Conservation (phyloP, 2,329 filamentous ascomycete genomes). For the Hypoxylon rubiginosum region DNA sequence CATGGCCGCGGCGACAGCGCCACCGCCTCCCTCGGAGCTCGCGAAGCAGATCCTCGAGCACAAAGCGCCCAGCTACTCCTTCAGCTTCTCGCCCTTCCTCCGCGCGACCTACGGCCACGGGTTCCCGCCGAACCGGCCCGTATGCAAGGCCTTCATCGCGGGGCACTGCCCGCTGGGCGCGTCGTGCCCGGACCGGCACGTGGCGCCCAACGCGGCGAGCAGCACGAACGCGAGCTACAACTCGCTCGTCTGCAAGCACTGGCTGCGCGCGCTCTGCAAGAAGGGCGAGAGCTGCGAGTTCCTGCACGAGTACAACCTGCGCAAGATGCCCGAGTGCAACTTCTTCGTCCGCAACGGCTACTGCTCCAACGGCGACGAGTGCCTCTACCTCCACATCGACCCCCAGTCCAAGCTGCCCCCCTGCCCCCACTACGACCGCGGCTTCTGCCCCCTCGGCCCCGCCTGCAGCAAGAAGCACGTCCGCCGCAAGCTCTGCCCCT, state of each 20-base stretch:
- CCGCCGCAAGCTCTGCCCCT: conserved; percentile 82
- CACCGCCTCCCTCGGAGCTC: conserved; percentile 50
- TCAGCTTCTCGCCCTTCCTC: conserved; percentile 89
- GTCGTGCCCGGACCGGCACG: conserved; percentile 87
- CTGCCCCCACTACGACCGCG: conserved; percentile 92
- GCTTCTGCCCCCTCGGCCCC: conserved; percentile 93
- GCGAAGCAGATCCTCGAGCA: conserved; percentile 69
- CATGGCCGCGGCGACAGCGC: conserved; percentile 47
- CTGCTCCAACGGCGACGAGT: conserved; percentile 97
- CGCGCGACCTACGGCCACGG: conserved; percentile 86
- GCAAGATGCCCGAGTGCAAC: conserved; percentile 98
- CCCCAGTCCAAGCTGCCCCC: conserved; percentile 82
- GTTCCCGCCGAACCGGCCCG: conserved; percentile 80
- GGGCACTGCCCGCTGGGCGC: conserved; percentile 90
- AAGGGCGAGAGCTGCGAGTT: conserved; percentile 98
- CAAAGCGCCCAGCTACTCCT: conserved; percentile 71
- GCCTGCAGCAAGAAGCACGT: conserved; percentile 91
- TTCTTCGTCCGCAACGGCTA: conserved; percentile 95
- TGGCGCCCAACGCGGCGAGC: conserved; percentile 54
- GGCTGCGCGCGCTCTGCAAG: conserved; percentile 96
- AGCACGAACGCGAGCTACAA: conserved; percentile 70
- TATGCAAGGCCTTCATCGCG: conserved; percentile 87
- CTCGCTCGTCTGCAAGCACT: conserved; percentile 97
- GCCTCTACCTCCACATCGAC: conserved; percentile 91
- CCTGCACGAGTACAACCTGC: conserved; percentile 97